Conservation (phyloP, 306 rosid species). For the Dryas drummondii region DNA sequence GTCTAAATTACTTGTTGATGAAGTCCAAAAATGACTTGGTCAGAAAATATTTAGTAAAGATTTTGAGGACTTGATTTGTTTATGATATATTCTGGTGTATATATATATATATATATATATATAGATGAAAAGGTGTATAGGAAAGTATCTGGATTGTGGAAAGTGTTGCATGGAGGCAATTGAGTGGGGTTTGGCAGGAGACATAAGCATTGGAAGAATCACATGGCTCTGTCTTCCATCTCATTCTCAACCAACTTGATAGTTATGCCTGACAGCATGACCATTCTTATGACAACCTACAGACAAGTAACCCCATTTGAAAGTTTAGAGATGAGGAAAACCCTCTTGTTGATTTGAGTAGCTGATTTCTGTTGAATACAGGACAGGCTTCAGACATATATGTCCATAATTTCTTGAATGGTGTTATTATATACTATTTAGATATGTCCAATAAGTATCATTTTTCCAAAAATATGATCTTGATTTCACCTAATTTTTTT, state of each 20-base stretch:
- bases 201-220: constrained; percentile 1
- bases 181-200: neutral
- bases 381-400: neutral
- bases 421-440: no score
- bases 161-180: neutral
- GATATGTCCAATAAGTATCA: no score
- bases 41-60: neutral
- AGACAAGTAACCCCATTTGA: neutral
- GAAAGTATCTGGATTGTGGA: neutral
- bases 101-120: neutral
- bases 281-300: neutral
- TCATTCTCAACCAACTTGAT: neutral
- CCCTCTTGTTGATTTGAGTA: neutral
- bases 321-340: neutral
- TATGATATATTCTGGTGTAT: neutral
- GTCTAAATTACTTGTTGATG: no score
- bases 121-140: no score
- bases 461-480: no score
- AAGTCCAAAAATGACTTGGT: neutral
- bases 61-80: neutral
- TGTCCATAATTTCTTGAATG: neutral
- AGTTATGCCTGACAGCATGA: neutral
- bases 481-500: no score
- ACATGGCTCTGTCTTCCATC: constrained; percentile 16
- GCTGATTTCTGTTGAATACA: neutral